phyloP scores from a whole-genome alignment of 208 protist species.

The Leishmania gerbilli region DNA sequence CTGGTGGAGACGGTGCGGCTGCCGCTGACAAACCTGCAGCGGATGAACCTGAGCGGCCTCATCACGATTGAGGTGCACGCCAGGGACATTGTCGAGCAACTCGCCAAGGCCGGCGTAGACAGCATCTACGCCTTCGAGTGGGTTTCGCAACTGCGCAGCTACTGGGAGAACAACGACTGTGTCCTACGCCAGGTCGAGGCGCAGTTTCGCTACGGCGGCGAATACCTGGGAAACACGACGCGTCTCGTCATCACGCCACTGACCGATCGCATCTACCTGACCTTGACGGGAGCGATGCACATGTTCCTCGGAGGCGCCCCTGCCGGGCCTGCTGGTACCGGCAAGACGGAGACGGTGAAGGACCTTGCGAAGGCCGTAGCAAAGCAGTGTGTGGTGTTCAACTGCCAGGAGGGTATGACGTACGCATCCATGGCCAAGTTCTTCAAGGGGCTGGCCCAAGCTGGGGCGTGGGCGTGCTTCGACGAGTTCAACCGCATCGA shows the following conservation, averaged over 20 bases:
- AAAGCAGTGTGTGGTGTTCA: constrained; percentile 98
- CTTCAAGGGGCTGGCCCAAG: constrained; percentile 96
- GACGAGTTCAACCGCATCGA: constrained; percentile 99
- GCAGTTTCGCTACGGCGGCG: constrained; percentile 94
- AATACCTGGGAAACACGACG: constrained; percentile 97
- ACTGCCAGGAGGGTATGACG: constrained; percentile 97
- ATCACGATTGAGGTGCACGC: constrained; percentile 97
- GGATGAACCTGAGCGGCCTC: constrained; percentile 94
- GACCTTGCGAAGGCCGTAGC: constrained; percentile 97
- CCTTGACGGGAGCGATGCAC: constrained; percentile 95
- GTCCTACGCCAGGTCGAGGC: constrained; percentile 92
- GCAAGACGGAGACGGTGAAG: constrained; percentile 98
- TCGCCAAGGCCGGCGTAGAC: constrained; percentile 86
- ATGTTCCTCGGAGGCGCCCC: constrained; percentile 95
- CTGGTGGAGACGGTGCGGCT: constrained; percentile 90
- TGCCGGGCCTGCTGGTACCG: constrained; percentile 92
- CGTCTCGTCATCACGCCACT: constrained; percentile 97
- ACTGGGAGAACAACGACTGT: constrained; percentile 96
- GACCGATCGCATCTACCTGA: constrained; percentile 97
- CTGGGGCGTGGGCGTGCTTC: constrained; percentile 98
- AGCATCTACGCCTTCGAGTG: constrained; percentile 95
- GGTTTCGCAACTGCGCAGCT: constrained; percentile 96
- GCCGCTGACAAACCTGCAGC: constrained; percentile 86
- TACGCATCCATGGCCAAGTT: constrained; percentile 97
- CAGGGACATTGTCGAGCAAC: constrained; percentile 92